These are phyloP conservation scores for Diaporthe capsici DNA, from an alignment of 2,329 filamentous ascomycete genomes.

Conservation along the genomic window DNA sequence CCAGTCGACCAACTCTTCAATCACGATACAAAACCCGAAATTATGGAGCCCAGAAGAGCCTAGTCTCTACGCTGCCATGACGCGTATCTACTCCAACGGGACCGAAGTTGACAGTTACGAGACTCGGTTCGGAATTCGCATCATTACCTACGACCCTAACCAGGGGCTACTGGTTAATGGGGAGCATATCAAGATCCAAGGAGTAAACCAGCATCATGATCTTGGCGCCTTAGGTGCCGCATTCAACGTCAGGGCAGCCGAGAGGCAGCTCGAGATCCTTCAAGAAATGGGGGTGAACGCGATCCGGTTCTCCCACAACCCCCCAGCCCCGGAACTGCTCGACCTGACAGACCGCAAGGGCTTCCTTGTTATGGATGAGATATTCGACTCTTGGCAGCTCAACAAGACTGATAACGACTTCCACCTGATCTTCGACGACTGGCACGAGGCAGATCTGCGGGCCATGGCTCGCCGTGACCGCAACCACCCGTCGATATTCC, in stretches of 20 bases:
- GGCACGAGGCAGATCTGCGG: conserved; percentile 67
- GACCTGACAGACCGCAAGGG: conserved; percentile 64
- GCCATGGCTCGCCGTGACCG: conserved; percentile 66
- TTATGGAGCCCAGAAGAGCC: conserved; percentile 67
- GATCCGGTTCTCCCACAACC: conserved; percentile 67
- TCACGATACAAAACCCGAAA: conserved; percentile 54
- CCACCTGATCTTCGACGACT: conserved; percentile 65
- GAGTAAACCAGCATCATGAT: conserved; percentile 66
- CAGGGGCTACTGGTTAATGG: conserved; percentile 63
- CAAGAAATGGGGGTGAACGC: conserved; percentile 65
- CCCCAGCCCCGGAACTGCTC: conserved; percentile 64
- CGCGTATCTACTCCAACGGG: conserved; percentile 50
- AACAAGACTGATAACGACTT: conserved; percentile 64
- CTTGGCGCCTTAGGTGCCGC: conserved; percentile 64
- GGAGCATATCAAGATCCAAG: conserved; percentile 58
- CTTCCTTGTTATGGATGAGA: conserved; percentile 66
- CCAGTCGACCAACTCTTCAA: conserved; percentile 52
- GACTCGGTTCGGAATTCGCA: conserved; percentile 65
- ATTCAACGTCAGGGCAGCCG: conserved; percentile 63
- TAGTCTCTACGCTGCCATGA: conserved; percentile 63
- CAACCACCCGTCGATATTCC: conserved; percentile 67
- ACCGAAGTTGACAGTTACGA: conserved; percentile 59
- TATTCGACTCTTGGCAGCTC: conserved; percentile 66
- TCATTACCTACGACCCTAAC: conserved; percentile 55
- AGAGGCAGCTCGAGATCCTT: conserved; percentile 64